Conservation (phyloP, 192 early-diverging fungal genomes). For the Gamsiella multidivaricata region DNA sequence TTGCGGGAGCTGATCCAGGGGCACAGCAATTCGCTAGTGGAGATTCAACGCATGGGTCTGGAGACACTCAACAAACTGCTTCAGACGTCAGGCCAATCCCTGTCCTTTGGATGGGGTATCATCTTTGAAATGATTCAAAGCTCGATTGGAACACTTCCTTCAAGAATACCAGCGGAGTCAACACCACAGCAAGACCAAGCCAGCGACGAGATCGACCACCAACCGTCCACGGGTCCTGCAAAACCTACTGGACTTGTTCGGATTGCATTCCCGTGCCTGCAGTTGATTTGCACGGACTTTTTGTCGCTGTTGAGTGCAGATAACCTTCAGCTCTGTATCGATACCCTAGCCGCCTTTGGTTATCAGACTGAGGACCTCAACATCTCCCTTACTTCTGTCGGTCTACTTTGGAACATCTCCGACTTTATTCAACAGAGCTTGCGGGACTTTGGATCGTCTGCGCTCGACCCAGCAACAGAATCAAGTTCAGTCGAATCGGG, state of each 20-base stretch:
- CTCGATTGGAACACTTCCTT: conserved; percentile 42
- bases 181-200: conserved; percentile 7
- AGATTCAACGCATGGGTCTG: conserved; percentile 84
- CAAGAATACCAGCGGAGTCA: neutral
- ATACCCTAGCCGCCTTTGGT: conserved; percentile 84
- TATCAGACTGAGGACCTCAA: conserved; percentile 90
- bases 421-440: conserved; percentile 86
- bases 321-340: conserved; percentile 83
- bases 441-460: conserved; percentile 62
- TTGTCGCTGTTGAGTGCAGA: conserved; percentile 79
- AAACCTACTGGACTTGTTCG: conserved; percentile 67
- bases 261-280: conserved; percentile 90
- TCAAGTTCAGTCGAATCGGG: neutral
- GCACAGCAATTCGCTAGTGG: conserved; percentile 59
- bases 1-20: conserved; percentile 69
- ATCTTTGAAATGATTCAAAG: conserved; percentile 89
- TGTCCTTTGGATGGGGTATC: conserved; percentile 85
- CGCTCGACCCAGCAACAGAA: neutral
- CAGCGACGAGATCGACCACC: conserved; percentile 6
- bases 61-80: conserved; percentile 92
- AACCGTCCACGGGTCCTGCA: conserved; percentile 1
- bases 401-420: conserved; percentile 91
- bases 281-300: conserved; percentile 96
- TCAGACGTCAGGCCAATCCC: conserved; percentile 90
- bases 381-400: conserved; percentile 92